Evolutionary conservation across 73 alveolate species (phyloP), one percentile per base, ranked within the genome.

Genomic region (Tetrahymena malaccensis): DNA sequence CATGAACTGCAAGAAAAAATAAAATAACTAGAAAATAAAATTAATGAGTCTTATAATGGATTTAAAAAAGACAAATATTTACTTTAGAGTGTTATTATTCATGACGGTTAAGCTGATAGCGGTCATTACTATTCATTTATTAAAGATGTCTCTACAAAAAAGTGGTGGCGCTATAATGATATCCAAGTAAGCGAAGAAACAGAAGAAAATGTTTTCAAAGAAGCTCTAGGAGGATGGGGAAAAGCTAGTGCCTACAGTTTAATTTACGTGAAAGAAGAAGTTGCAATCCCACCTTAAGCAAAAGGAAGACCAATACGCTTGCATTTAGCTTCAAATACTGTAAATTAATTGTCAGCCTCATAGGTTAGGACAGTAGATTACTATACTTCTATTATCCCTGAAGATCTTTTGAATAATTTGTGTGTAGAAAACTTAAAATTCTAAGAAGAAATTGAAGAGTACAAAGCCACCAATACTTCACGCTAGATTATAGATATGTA

Each of bases 111-210:
- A 94, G 99, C 99, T 44, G 99, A 98, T 50, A 55, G 97, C 33
- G 99, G 99, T 2, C 99, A 99, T 97, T 99, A 99, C 96, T 99
- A 98, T 94, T 96, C 99, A 27, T 99, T 89, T 94, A 99, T 99
- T 38, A 95, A 96, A 25, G 99, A 99, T 96, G 97, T 97, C 85
- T 94, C 95, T 85, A 96, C 94, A 27, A 85, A 96, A 19, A 97
- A 98, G 94, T 98, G 99, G 99, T 98, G 84, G 93, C 96, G 97
- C 50, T 97, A 96, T 94, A 97, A 98, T 95, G 99, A 98, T 95
- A 96, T 95, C 44, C 93, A 95, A 93, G 98, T 97, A 2, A 55
- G 98, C 22, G 97, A 95, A 43, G 99, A 96, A 55, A 95, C 85
- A 0, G 96, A 96, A 93, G 98, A 96, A 50, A 93, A 96, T 57